phyloP scores from a whole-genome alignment of 139 green algal species.

The Gonium pectorale region DNA sequence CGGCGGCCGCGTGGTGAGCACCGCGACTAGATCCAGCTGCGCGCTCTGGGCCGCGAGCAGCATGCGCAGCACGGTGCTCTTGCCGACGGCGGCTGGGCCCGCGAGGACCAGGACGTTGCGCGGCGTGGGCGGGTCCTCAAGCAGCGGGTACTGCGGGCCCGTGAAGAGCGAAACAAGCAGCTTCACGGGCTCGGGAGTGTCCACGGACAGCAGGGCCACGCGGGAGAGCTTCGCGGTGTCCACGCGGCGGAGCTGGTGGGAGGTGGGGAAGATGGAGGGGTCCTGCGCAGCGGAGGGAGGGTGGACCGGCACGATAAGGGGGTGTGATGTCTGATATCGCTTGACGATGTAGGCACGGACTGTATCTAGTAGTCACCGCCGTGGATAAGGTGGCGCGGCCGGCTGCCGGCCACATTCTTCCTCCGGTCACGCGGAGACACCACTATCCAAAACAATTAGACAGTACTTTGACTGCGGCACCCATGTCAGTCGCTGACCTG shows the following conservation, averaged over 20 bases:
- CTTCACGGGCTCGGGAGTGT: constrained; percentile 67
- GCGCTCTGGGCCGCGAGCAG: constrained; percentile 40
- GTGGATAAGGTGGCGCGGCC: too few relatives aligned
- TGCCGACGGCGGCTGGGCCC: constrained; percentile 58
- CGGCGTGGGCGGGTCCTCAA: constrained; percentile 24
- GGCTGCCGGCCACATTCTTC: too few relatives aligned
- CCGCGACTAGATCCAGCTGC: constrained; percentile 46
- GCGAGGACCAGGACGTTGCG: constrained; percentile 60
- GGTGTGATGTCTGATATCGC: too few relatives aligned
- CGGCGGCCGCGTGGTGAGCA: constrained; percentile 47
- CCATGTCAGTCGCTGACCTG: too few relatives aligned
- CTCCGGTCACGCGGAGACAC: too few relatives aligned
- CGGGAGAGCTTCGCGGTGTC: constrained; percentile 56
- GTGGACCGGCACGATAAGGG: background rate
- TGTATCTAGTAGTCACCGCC: too few relatives aligned
- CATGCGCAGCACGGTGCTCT: constrained; percentile 52
- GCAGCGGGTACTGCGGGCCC: constrained; percentile 55
- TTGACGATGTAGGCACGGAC: too few relatives aligned
- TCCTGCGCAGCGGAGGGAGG: constrained; percentile 1
- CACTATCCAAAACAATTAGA: too few relatives aligned
- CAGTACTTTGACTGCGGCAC: too few relatives aligned
- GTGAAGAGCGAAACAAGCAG: constrained; percentile 63
- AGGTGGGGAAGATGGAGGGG: constrained; percentile 26
- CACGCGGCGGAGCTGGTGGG: constrained; percentile 57
- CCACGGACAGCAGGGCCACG: constrained; percentile 66